Conservation (phyloP, 768 basidiomycete species). For the Tylopilus sp. region DNA sequence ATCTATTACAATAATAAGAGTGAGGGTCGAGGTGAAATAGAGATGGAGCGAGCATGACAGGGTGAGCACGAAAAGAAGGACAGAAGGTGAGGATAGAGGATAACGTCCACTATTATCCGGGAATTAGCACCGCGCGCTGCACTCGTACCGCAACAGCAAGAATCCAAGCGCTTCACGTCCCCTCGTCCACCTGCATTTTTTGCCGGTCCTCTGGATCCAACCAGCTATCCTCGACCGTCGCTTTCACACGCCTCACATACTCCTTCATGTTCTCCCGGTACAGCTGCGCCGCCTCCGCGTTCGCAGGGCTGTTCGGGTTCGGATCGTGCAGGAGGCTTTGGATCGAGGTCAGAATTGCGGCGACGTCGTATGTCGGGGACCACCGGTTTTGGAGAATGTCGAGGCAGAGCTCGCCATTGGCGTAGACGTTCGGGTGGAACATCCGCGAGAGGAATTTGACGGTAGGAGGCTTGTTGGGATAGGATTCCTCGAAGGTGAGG, state of each 20-base stretch:
- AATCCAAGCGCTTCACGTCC: neutral
- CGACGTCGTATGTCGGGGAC: constrained; percentile 99
- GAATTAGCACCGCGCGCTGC: neutral
- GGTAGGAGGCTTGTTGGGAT: constrained; percentile 97
- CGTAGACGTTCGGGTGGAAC: constrained; percentile 99
- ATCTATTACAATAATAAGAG: constrained; percentile 3
- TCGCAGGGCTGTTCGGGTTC: constrained; percentile 97
- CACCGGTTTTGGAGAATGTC: constrained; percentile 99
- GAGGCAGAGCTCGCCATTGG: constrained; percentile 95
- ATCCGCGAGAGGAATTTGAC: constrained; percentile 96
- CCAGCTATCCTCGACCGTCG: constrained; percentile 95
- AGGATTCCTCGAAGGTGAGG: constrained; percentile 94
- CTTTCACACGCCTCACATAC: constrained; percentile 89
- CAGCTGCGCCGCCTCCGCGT: constrained; percentile 95
- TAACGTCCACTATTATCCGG: constrained; percentile 3
- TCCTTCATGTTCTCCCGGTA: constrained; percentile 99
- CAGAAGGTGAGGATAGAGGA: neutral
- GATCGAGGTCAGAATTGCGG: constrained; percentile 95
- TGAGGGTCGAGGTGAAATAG: no score
- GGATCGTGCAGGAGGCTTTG: constrained; percentile 96
- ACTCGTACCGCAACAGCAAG: no score
- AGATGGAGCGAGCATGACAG: constrained; percentile 3
- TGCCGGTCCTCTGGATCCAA: constrained; percentile 72
- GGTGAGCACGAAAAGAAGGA: no score
- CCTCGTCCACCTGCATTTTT: constrained; percentile 45